Conservation (phyloP, 2,329 filamentous ascomycete genomes). For the Beauveria caledonica region DNA sequence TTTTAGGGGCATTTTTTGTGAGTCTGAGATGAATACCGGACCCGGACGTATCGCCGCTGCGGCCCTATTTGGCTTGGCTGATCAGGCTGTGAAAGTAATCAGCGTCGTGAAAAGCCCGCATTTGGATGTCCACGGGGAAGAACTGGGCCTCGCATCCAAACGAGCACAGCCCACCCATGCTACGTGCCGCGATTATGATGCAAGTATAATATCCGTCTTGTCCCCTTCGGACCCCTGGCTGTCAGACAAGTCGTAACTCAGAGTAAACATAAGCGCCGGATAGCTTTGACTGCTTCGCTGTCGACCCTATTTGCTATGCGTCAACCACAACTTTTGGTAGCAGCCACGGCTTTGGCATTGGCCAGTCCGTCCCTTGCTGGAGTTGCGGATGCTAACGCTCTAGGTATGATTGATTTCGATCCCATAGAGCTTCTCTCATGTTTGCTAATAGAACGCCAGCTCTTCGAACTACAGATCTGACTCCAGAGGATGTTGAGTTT, state of each 20-base stretch:
- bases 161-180: conserved; percentile 5
- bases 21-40: not conserved
- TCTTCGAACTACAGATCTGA: not conserved
- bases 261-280: not conserved
- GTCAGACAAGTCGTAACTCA: not conserved
- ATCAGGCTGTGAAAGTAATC: conserved; percentile 1
- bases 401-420: not conserved
- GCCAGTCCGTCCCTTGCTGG: not conserved
- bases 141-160: not conserved
- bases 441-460: not conserved
- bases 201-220: conserved; percentile 1
- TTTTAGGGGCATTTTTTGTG: not conserved
- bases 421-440: not conserved
- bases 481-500: conserved; percentile 3
- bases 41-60: not conserved
- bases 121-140: not conserved
- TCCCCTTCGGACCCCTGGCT: not conserved
- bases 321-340: conserved; percentile 4
- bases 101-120: conserved; percentile 1
- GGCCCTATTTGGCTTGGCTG: conserved; percentile 1
- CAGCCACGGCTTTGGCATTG: not conserved
- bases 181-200: not conserved
- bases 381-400: not conserved
- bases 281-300: not conserved
- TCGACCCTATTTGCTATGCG: conserved; percentile 1